Evolutionary conservation across 805 yeast species (phyloP), one percentile per base, ranked within the genome.

Genomic region (Diddensiella caesifluorescens): DNA sequence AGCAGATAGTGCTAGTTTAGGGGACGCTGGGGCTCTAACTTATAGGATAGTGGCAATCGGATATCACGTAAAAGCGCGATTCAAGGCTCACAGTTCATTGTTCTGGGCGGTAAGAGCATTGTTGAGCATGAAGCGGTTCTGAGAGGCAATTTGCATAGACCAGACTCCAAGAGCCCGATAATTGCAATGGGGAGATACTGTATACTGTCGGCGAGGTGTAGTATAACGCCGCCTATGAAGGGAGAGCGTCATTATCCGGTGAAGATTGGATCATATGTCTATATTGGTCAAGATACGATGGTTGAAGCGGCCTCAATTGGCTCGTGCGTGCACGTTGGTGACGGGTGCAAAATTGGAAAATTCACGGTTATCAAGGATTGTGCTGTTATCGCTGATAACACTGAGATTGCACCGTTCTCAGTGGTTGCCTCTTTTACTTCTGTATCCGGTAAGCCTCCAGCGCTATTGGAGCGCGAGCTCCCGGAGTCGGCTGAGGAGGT

Each of bases 281-380:
- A 49, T 19, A 50, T 67, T 6, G 72, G 70, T 18, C 38, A 37
- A n/a, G 38, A 48, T 28, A 41, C 60, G 2, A 34, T 29, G 4
- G 38, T 65, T 12, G 51, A 60, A 37, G 69, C 71, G 4, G 68
- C 68, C 3, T 39, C 56, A n/a, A 55, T 67, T 5, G 71, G 72
- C 3, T 59, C 64, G 3, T 47, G 51, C 21, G 69, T 65, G 2
- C 27, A 46, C 10, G 62, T 67, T 7, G 71, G 70, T 18, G 40
- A 40, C 18, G 50, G 59, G 38, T 56, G 65, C 44, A 39, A 41
- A 15, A 47, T 67, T 15, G 68, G 70, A 28, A 42, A 44, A 45
- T 61, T 63, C 23, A 56, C 62, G 1, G 58, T 68, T 21, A 51
- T 67, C 32, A 57, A 59, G 39, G 71, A 68, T 44, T 60, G 69